Base-by-base conservation (phyloP, 2,329 filamentous ascomycete genomes). In the Xenoacremonium recifei region DNA sequence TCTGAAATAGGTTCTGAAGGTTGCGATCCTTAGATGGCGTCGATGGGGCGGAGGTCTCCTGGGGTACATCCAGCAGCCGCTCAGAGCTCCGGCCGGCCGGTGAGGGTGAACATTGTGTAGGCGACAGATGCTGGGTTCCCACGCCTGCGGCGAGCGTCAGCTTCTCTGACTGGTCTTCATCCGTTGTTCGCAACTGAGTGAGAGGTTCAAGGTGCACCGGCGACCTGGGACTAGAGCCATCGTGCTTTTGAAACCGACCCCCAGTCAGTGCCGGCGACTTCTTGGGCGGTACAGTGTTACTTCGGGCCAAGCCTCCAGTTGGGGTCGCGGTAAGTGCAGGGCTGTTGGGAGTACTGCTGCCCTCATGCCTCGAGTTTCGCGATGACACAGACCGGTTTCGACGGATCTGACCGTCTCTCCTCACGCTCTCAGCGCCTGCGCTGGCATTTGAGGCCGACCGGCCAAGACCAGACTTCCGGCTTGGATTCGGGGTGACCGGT, bases 251-350 rank as follows among this genome's bases (percentile, higher is more conserved):
- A 55, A 90, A 87, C n/a, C 86, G 78, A 5, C 79, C 77, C 2
- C 82, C 77, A 30, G 80, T 73, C 32, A 91, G 66, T 7, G 80
- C 82, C 6, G 89, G 89, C 0, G 89, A 93, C 62, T 87, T 85
- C 61, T 95, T 95, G 0, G 92, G 93, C 1, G 93, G 93, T 12
- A 97, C 76, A 3, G 93, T 99, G 61, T 97, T 97, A 68, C 92
- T 96, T 44, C 80, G 73, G 30, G 67, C 71, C 15, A 83, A 61
- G 13, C 75, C 72, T 34, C 81, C 72, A 2, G 76, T 76, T 1
- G 84, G 76, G 2, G 78, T 76, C 19, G 74, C 64, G 3, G 69
- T 68, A 40, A 76, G 64, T 4, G 72, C 72, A 11, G 82, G 82
- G 48, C 80, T 86, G 39, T 75, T 79, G 1, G 89, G 88, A 39